phyloP scores from a whole-genome alignment of 2,329 filamentous ascomycete genomes.

The Xylariaceae sp. region DNA sequence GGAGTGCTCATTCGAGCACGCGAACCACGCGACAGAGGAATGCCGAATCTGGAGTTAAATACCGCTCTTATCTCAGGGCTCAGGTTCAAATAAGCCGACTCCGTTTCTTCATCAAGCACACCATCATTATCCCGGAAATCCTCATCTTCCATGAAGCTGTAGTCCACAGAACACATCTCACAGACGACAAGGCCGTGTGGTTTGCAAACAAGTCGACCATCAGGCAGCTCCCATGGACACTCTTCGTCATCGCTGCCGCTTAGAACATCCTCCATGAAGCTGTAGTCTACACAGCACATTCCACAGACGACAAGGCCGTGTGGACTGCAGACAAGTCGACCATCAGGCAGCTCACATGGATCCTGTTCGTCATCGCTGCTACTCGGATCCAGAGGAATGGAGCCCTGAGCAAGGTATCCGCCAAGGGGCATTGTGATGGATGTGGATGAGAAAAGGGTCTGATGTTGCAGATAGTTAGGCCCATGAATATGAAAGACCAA shows the following conservation, averaged over 20 bases:
- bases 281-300: slow-evolving; percentile 45
- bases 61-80: slow-evolving; percentile 1
- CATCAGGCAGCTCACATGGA: slow-evolving; percentile 43
- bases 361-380: slow-evolving; percentile 44
- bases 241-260: slow-evolving; percentile 28
- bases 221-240: slow-evolving; percentile 42
- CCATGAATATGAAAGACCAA: no score
- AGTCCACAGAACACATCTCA: slow-evolving; percentile 43
- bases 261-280: slow-evolving; percentile 32
- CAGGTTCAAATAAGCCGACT: not conserved
- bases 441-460: no score
- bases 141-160: slow-evolving; percentile 38
- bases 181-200: slow-evolving; percentile 43
- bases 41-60: slow-evolving; percentile 1
- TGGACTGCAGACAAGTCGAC: slow-evolving; percentile 44
- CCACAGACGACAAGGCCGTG: slow-evolving; percentile 43
- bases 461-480: no score
- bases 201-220: slow-evolving; percentile 46
- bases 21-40: slow-evolving; percentile 44
- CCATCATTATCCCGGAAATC: no score
- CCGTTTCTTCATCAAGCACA: not conserved
- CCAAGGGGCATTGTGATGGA: slow-evolving; percentile 36
- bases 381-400: slow-evolving; percentile 31
- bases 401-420: slow-evolving; percentile 37
- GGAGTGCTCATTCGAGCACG: not conserved